A percentile compares a stretch with the other conserved stretches of the same genome.
phyloP scores from a whole-genome alignment of 257 asterid species.

The Fraxinus anomala region DNA sequence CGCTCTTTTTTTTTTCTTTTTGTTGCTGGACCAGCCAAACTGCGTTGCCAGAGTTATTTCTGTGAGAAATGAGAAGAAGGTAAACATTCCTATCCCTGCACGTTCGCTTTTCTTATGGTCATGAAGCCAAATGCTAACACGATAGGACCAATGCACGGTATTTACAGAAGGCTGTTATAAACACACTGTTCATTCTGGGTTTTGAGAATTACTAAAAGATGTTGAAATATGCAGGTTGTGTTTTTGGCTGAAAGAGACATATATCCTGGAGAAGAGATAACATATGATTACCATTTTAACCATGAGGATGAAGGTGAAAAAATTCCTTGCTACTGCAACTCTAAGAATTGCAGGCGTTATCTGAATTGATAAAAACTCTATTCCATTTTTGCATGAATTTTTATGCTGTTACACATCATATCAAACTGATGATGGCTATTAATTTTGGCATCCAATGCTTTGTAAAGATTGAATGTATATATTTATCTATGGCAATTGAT shows the following conservation, averaged over 20 bases:
- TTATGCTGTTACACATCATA: neutral
- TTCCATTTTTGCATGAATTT: neutral
- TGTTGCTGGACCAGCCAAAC: slow-evolving; percentile 57
- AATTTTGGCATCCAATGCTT: neutral
- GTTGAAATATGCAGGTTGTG: slow-evolving; percentile 42
- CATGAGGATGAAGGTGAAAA: slow-evolving; percentile 66
- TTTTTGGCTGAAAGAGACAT: slow-evolving; percentile 65
- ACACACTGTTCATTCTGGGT: neutral
- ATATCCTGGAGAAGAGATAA: slow-evolving; percentile 77
- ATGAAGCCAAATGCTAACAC: neutral
- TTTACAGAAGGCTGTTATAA: neutral
- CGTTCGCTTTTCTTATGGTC: slow-evolving; percentile 9
- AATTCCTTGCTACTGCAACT: slow-evolving; percentile 58
- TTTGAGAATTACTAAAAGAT: slow-evolving; percentile 2
- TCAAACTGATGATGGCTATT: neutral
- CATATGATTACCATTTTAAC: slow-evolving; percentile 71
- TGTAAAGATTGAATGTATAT: neutral
- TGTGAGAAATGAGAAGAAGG: slow-evolving; percentile 68
- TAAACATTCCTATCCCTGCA: slow-evolving; percentile 13
- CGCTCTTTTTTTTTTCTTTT: neutral
- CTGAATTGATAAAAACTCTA: slow-evolving; percentile 37
- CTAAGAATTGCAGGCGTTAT: slow-evolving; percentile 58
- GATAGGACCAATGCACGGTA: neutral
- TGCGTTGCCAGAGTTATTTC: slow-evolving; percentile 61
- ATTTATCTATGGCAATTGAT: neutral